Conservation (phyloP, 768 basidiomycete species). For the Termitomyces heimii region DNA sequence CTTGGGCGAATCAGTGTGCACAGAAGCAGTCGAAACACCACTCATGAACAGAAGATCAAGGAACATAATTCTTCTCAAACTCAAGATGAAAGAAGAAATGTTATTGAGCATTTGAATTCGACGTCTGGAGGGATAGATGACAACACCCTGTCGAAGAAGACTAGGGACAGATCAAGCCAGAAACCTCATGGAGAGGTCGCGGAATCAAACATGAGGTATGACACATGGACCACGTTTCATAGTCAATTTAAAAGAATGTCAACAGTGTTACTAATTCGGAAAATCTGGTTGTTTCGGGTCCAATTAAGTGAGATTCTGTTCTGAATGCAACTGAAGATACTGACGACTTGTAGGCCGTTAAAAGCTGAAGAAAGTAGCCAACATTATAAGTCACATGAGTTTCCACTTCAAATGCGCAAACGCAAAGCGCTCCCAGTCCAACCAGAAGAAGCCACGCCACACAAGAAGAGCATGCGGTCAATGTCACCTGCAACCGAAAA, state of each 20-base stretch:
- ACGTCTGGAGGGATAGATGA: neutral
- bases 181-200: neutral
- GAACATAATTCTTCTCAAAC: neutral
- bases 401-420: slow-evolving; percentile 1
- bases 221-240: neutral
- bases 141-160: neutral
- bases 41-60: neutral
- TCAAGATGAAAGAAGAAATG: neutral
- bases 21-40: slow-evolving; percentile 7
- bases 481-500: neutral
- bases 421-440: slow-evolving; percentile 1
- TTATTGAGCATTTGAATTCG: neutral
- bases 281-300: neutral
- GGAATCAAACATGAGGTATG: slow-evolving; percentile 1
- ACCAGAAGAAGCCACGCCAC: neutral
- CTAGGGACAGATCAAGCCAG: neutral
- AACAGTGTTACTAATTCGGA: neutral
- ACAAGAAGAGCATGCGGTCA: slow-evolving; percentile 1
- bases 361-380: neutral
- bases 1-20: slow-evolving; percentile 24
- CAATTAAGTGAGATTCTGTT: neutral
- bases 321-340: neutral
- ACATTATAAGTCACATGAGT: neutral
- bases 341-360: neutral
- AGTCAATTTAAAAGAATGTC: neutral